A percentile compares a stretch with the other conserved stretches of the same genome.
phyloP scores from a whole-genome alignment of 768 basidiomycete genomes.

The Podaxis rugospora region DNA sequence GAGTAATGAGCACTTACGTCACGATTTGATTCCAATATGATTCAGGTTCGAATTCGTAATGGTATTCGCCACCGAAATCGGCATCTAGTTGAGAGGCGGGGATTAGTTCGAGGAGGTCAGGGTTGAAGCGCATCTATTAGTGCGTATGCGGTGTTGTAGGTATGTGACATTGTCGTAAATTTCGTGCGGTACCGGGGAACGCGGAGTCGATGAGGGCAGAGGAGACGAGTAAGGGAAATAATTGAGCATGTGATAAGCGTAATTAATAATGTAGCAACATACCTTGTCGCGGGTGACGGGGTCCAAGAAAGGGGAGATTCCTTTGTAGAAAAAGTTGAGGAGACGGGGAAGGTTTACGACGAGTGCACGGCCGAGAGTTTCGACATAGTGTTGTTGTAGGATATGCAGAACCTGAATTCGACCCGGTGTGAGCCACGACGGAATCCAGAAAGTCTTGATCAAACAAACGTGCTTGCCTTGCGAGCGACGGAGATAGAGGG shows the following conservation, averaged over 20 bases:
- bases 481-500: slow-evolving; percentile 78
- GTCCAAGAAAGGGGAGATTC: slow-evolving; percentile 82
- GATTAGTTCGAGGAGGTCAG: slow-evolving; percentile 71
- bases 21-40: slow-evolving; percentile 80
- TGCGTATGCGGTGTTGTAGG: background rate
- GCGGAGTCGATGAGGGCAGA: background rate
- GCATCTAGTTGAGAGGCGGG: slow-evolving; percentile 73
- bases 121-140: slow-evolving; percentile 82
- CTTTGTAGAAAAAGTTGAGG: slow-evolving; percentile 76
- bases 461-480: slow-evolving; percentile 39
- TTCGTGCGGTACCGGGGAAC: background rate
- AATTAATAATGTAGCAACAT: background rate
- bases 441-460: background rate
- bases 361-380: slow-evolving; percentile 80
- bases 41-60: slow-evolving; percentile 67
- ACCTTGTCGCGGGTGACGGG: slow-evolving; percentile 89
- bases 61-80: slow-evolving; percentile 77
- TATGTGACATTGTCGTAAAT: background rate
- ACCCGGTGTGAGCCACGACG: background rate
- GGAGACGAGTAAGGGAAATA: background rate
- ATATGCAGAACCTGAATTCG: slow-evolving; percentile 58
- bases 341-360: slow-evolving; percentile 78
- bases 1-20: slow-evolving; percentile 37
- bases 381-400: slow-evolving; percentile 85
- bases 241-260: background rate